These are phyloP conservation scores for Fusarium ambrosium DNA, from an alignment of 2,329 filamentous ascomycete genomes.

Conservation along the genomic window DNA sequence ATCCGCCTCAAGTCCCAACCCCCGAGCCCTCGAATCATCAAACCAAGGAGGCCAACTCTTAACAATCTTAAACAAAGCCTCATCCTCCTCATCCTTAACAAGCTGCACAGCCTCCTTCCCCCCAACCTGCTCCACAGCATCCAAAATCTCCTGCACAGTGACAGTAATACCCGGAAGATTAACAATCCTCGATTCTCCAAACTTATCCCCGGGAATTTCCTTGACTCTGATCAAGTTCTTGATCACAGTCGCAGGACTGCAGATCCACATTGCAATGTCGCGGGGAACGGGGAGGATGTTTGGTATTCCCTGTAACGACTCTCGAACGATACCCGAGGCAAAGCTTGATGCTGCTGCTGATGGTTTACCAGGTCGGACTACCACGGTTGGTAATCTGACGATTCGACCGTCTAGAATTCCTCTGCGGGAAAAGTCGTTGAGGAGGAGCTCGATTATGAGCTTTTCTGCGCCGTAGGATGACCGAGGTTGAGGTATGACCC, in stretches of 20 bases:
- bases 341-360: conserved; percentile 73
- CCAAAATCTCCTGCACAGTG: conserved; percentile 66
- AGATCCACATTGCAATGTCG: conserved; percentile 64
- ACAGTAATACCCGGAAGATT: conserved; percentile 67
- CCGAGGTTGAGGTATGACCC: conserved; percentile 60
- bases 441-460: conserved; percentile 67
- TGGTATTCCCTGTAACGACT: conserved; percentile 62
- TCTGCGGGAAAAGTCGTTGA: conserved; percentile 57
- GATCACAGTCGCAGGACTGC: conserved; percentile 64
- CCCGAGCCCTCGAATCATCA: conserved; percentile 64
- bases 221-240: conserved; percentile 63
- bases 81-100: conserved; percentile 62
- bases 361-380: conserved; percentile 70
- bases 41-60: conserved; percentile 68
- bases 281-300: conserved; percentile 61
- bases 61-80: conserved; percentile 63
- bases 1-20: conserved; percentile 65
- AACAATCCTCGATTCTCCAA: conserved; percentile 58
- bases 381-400: conserved; percentile 71
- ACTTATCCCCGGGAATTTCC: conserved; percentile 55
- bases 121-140: conserved; percentile 63
- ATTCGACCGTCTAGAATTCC: conserved; percentile 69
- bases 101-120: conserved; percentile 59
- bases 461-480: conserved; percentile 74
- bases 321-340: conserved; percentile 72